Evolutionary conservation across 345 rosid genomes (phyloP).

Genomic region (Combretum micranthum): DNA sequence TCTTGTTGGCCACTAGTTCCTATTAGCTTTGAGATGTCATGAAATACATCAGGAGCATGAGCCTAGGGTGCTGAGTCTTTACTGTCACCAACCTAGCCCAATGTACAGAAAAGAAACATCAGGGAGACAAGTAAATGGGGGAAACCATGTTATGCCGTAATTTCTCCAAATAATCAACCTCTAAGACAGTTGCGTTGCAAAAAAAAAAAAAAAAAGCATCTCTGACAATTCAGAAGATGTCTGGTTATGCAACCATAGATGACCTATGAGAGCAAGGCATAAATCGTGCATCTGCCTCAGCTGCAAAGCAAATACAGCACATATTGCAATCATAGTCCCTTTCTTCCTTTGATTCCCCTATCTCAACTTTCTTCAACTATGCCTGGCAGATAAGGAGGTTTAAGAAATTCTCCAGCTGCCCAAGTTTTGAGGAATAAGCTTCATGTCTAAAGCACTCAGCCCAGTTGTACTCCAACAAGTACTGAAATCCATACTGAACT

Average conservation of each 20-base stretch:
- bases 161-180: constrained; percentile 37
- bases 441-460: constrained; percentile 57
- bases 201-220: constrained; percentile 98
- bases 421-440: constrained; percentile 37
- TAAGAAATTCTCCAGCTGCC: constrained; percentile 57
- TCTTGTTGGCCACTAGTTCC: no score
- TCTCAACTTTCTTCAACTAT: constrained; percentile 31
- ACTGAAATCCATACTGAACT: constrained; percentile 71
- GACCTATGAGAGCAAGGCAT: constrained; percentile 80
- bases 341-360: constrained; percentile 19
- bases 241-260: constrained; percentile 85
- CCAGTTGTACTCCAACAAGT: constrained; percentile 82
- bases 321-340: constrained; percentile 42
- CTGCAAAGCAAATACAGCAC: constrained; percentile 83
- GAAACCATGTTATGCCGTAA: no score
- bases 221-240: constrained; percentile 79
- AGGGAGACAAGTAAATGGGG: no score
- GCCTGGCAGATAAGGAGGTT: constrained; percentile 44
- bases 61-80: no score
- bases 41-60: no score
- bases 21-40: no score
- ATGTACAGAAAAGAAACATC: no score
- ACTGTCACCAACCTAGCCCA: neutral
- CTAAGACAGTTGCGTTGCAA: constrained; percentile 73
- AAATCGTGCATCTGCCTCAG: constrained; percentile 59